phyloP scores from a whole-genome alignment of 345 rosid species.

The Melastoma malabathricum region DNA sequence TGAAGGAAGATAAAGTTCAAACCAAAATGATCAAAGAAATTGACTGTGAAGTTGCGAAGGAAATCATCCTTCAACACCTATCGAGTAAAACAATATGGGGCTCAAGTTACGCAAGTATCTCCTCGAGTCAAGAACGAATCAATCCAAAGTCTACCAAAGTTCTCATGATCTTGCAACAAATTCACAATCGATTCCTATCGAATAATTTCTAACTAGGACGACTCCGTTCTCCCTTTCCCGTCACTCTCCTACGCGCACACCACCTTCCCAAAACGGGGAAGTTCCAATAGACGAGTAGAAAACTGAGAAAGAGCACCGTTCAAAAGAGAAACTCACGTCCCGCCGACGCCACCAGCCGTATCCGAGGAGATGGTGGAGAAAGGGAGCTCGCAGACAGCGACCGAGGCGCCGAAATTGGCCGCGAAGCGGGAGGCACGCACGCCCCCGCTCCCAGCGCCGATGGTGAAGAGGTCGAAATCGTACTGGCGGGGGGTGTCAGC shows the following conservation, averaged over 20 bases:
- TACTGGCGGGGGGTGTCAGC: slow-evolving; percentile 41
- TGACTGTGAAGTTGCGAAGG: too few species aligned
- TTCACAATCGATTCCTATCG: too few species aligned
- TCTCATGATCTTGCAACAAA: too few species aligned
- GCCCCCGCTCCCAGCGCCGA: slow-evolving; percentile 95
- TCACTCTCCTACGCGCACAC: background rate
- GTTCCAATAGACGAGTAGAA: background rate
- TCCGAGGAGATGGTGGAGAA: slow-evolving; percentile 85
- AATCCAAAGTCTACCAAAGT: too few species aligned
- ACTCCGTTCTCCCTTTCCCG: background rate
- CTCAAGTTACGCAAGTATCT: too few species aligned
- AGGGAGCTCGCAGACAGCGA: slow-evolving; percentile 93
- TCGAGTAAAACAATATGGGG: too few species aligned
- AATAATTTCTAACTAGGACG: background rate
- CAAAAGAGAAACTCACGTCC: slow-evolving; percentile 49
- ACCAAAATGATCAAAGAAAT: too few species aligned
- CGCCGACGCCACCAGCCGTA: slow-evolving; percentile 85
- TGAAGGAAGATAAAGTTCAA: too few species aligned
- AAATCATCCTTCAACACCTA: too few species aligned
- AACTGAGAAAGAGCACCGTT: background rate
- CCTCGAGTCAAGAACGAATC: too few species aligned
- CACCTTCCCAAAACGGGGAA: background rate
- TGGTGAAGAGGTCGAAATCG: slow-evolving; percentile 90
- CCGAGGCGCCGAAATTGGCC: slow-evolving; percentile 72
- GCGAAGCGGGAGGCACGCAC: slow-evolving; percentile 95